phyloP scores from a whole-genome alignment of 176 grass and related monocot genomes.

The Saccharum spontaneum region DNA sequence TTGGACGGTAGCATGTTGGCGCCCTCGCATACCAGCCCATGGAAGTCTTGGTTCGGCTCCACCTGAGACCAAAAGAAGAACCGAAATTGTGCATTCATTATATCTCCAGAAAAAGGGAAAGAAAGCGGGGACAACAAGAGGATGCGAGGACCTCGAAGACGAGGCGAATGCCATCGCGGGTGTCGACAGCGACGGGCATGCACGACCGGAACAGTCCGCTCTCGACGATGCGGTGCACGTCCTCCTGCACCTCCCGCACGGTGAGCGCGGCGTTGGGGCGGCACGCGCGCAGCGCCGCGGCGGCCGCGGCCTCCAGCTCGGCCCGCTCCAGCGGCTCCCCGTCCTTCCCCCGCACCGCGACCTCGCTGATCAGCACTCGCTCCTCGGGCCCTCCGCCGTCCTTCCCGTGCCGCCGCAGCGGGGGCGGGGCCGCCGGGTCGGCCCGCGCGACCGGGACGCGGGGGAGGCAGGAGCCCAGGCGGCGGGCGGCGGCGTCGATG shows the following conservation, averaged over 20 bases:
- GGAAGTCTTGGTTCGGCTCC: constrained; percentile 95
- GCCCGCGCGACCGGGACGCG: constrained; percentile 32
- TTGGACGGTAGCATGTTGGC: constrained; percentile 92
- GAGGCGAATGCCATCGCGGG: constrained; percentile 86
- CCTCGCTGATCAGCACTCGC: constrained; percentile 86
- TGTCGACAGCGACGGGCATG: constrained; percentile 90
- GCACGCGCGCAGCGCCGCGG: constrained; percentile 63
- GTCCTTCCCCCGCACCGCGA: constrained; percentile 77
- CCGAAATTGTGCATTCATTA: neutral
- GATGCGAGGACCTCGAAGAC: constrained; percentile 61
- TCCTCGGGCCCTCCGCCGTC: constrained; percentile 48
- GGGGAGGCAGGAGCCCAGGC: constrained; percentile 29
- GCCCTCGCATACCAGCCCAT: constrained; percentile 85
- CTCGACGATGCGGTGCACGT: constrained; percentile 83
- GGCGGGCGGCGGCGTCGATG: constrained; percentile 31
- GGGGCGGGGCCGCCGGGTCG: constrained; percentile 11
- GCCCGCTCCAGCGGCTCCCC: constrained; percentile 74
- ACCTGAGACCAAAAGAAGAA: constrained; percentile 55
- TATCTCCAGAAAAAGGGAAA: constrained; percentile 19
- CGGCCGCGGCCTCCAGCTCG: constrained; percentile 74
- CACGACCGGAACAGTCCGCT: constrained; percentile 81
- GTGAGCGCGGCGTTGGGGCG: constrained; percentile 91
- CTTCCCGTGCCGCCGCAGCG: constrained; percentile 53
- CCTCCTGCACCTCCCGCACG: constrained; percentile 88
- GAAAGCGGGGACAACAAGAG: neutral